Evolutionary conservation across 306 rosid species (phyloP).

Genomic region (Mimosa bimucronata): DNA sequence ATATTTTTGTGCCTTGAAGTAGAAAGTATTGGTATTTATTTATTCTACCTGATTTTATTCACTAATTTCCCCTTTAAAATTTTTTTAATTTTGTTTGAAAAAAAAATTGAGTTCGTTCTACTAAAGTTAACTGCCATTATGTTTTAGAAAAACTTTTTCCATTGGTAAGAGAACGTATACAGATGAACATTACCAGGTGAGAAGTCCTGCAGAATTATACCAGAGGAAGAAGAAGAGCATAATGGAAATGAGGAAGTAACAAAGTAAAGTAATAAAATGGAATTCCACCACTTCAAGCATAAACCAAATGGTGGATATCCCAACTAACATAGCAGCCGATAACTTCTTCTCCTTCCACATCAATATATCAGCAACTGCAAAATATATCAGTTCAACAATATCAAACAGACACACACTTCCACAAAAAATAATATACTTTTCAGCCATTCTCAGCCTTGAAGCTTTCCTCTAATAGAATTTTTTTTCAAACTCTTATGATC

Average conservation of each 20-base stretch:
- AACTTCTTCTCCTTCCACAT: constrained; percentile 61
- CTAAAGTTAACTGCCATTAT: too few relatives aligned
- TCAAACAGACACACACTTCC: neutral
- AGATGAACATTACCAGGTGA: constrained; percentile 50
- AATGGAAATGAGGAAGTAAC: constrained; percentile 50
- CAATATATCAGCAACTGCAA: constrained; percentile 67
- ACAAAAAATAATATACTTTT: neutral
- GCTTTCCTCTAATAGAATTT: neutral
- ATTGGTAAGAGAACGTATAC: neutral
- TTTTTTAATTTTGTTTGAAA: too few relatives aligned
- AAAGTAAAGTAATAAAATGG: constrained; percentile 55
- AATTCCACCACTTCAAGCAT: constrained; percentile 68
- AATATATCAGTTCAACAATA: constrained; percentile 21
- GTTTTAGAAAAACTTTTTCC: too few relatives aligned
- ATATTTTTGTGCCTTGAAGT: too few relatives aligned
- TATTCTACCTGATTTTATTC: too few relatives aligned
- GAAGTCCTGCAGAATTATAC: constrained; percentile 53
- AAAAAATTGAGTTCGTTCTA: too few relatives aligned
- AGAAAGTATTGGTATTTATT: too few relatives aligned
- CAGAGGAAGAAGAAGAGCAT: constrained; percentile 59
- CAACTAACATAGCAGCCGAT: constrained; percentile 50
- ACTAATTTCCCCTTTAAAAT: too few relatives aligned
- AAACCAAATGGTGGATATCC: constrained; percentile 55
- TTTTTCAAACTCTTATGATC: neutral
- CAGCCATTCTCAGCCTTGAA: neutral